phyloP scores from a whole-genome alignment of 164 flowering plant genomes.

The Buxus sempervirens region DNA sequence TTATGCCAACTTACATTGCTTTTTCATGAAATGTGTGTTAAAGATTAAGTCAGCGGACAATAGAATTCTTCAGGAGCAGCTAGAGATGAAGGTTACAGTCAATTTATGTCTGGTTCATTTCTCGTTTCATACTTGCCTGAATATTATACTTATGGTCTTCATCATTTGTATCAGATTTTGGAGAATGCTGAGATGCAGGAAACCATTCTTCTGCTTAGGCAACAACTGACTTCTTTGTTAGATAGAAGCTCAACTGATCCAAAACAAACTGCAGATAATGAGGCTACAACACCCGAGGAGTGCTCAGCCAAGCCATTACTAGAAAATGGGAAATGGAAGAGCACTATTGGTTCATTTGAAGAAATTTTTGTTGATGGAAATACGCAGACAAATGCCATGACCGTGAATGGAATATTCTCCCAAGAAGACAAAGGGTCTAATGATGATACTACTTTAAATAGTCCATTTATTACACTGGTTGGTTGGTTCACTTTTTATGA shows the following conservation, averaged over 20 bases:
- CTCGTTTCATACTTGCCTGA: no score
- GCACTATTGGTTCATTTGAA: slow-evolving; percentile 26
- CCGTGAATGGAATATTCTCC: slow-evolving; percentile 45
- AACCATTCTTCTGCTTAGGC: slow-evolving; percentile 60
- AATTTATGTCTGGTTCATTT: not conserved
- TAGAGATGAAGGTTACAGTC: slow-evolving; percentile 56
- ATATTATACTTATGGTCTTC: slow-evolving; percentile 1
- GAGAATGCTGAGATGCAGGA: slow-evolving; percentile 82
- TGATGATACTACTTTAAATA: slow-evolving; percentile 24
- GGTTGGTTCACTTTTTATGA: slow-evolving; percentile 2
- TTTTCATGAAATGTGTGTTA: slow-evolving; percentile 16
- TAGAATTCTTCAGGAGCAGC: slow-evolving; percentile 80
- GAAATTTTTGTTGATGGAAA: slow-evolving; percentile 37
- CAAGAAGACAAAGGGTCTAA: slow-evolving; percentile 42
- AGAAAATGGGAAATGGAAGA: slow-evolving; percentile 21
- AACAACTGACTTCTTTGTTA: slow-evolving; percentile 45
- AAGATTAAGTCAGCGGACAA: slow-evolving; percentile 88
- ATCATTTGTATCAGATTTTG: slow-evolving; percentile 32
- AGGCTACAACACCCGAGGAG: slow-evolving; percentile 6
- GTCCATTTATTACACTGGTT: slow-evolving; percentile 60
- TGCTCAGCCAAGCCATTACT: slow-evolving; percentile 22
- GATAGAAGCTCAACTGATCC: slow-evolving; percentile 26
- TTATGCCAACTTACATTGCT: slow-evolving; percentile 15
- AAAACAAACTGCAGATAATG: slow-evolving; percentile 21
- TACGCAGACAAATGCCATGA: slow-evolving; percentile 52